Evolutionary conservation across 177 flowering plant genomes (phyloP), one percentile per base, ranked within the genome.

Genomic region (Telopea speciosissima): DNA sequence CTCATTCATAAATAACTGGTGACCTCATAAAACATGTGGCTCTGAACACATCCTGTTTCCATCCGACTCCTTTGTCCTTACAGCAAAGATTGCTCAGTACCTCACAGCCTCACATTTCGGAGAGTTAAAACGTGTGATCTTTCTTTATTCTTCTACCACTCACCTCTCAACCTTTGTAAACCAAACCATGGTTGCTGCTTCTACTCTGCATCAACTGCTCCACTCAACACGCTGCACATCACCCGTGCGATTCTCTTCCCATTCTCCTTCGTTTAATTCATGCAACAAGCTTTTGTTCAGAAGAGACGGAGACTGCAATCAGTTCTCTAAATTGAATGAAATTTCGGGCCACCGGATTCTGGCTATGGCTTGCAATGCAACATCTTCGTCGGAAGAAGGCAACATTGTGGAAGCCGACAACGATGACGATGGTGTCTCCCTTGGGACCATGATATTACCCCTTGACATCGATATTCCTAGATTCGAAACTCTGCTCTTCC

Each of bases 401-500:
- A 74, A 70, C 64, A 70, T 72, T 21, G 76, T 73, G 17, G 28
- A 77, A 21, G 58, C 78, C 16, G 82, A 75, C 21, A n/a, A n/a
- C n/a, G n/a, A n/a, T n/a, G 69, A 77, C 52, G 91, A 85, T n/a
- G 96, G 97, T 33, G 89, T 89, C 25, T 86, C 88, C 22, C 84
- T 91, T 21, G 97, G 97, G 28, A 88, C 93, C 66, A 80, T 91
- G 91, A 91, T 89, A 65, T 73, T 91, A 73, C 94, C 94, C 11
- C 0, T 25, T 7, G 66, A 87, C 66, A 86, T 82, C 44, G 94
- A 91, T 68, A 52, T 91, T 58, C 76, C 71, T 3, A 83, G 91
- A 78, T 89, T 91, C 70, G 89, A 89, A 65, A 75, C 77, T 58
- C 73, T 91, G 74, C 86, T 91, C 5, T 89, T 91, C 66, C 97